phyloP scores from a whole-genome alignment of 108 stramenopile genomes.

The Pseudonitzschia pungens region DNA sequence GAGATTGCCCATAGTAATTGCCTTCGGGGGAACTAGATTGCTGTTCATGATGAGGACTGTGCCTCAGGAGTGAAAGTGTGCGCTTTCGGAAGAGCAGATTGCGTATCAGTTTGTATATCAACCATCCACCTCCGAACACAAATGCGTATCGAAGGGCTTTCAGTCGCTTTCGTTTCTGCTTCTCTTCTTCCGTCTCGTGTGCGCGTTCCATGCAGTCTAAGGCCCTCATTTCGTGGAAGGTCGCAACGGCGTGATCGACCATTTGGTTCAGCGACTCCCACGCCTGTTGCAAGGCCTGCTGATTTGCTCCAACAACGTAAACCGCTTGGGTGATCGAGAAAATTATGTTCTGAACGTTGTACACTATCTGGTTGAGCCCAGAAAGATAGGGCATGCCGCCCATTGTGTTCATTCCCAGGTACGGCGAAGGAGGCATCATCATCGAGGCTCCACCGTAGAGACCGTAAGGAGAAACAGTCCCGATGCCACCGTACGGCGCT shows the following conservation, averaged over 20 bases:
- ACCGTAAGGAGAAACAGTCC: conserved; percentile 8
- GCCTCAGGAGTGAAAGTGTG: not conserved
- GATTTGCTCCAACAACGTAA: conserved; percentile 83
- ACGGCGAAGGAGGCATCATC: conserved; percentile 10
- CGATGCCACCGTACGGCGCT: conserved; percentile 3
- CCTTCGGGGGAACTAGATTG: not conserved
- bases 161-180: conserved; percentile 51
- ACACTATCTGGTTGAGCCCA: conserved; percentile 69
- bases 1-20: not conserved
- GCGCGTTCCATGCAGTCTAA: conserved; percentile 32
- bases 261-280: conserved; percentile 63
- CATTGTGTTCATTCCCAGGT: conserved; percentile 20
- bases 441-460: conserved; percentile 4
- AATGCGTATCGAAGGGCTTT: conserved; percentile 72
- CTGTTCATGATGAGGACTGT: not conserved
- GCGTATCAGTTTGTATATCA: conserved; percentile 55
- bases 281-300: conserved; percentile 71
- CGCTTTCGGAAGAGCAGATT: conserved; percentile 28
- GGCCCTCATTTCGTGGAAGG: conserved; percentile 61
- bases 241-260: conserved; percentile 69
- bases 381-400: conserved; percentile 33
- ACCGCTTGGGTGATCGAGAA: conserved; percentile 83
- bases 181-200: conserved; percentile 42
- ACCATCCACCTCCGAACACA: conserved; percentile 55
- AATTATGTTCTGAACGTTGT: conserved; percentile 73